Percentiles rank a stretch among this genome's conserved stretches.
These are phyloP conservation scores for Cladorrhinum sp. DNA, from an alignment of 2,329 filamentous ascomycete genomes.

Conservation along the genomic window DNA sequence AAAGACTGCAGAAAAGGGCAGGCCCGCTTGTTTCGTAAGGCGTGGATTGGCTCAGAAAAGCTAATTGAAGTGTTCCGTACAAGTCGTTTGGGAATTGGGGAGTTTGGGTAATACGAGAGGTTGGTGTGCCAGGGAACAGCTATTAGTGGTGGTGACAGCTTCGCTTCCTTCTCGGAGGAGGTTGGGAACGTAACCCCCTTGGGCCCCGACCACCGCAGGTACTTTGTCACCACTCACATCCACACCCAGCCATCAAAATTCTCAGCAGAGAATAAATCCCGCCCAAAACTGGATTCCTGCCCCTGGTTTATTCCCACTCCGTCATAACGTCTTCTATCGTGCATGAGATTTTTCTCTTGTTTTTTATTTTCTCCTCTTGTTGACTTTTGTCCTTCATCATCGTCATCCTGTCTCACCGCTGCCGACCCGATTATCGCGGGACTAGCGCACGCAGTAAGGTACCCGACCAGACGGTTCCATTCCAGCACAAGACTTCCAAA, in stretches of 20 bases:
- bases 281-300: constrained; percentile 14
- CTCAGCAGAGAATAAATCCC: constrained; percentile 23
- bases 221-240: constrained; percentile 11
- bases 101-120: constrained; percentile 22
- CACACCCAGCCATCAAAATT: constrained; percentile 24
- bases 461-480: not conserved
- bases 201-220: constrained; percentile 24
- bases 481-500: not conserved
- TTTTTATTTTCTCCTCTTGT: constrained; percentile 6
- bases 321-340: not conserved
- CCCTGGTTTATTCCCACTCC: constrained; percentile 14
- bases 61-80: constrained; percentile 2
- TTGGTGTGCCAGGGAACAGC: constrained; percentile 18
- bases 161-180: constrained; percentile 20
- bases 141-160: constrained; percentile 8
- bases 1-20: not conserved
- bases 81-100: not conserved
- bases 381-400: not conserved
- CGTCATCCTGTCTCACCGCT: constrained; percentile 3
- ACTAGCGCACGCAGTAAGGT: not conserved
- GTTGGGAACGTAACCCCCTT: constrained; percentile 26
- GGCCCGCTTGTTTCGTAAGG: not conserved
- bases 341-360: constrained; percentile 4
- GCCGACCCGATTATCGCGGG: not conserved
- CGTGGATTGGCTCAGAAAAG: not conserved